A percentile compares a stretch with the other conserved stretches of the same genome.
phyloP scores from a whole-genome alignment of 208 protist genomes.

The Acanthamoeba triangularis region DNA sequence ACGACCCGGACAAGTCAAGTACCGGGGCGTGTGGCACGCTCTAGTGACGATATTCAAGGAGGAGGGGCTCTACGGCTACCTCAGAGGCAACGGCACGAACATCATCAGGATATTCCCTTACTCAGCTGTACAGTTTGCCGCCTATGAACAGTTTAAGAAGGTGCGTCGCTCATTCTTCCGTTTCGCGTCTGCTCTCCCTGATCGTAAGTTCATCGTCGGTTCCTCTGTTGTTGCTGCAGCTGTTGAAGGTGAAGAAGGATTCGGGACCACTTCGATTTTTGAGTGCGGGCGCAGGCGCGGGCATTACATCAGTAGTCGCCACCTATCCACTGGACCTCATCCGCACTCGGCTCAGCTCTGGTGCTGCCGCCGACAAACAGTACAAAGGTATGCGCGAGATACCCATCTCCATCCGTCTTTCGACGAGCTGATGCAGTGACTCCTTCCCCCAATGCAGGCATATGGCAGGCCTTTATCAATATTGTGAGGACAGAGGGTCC shows the following conservation, averaged over 20 bases:
- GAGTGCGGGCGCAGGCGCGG: conserved; percentile 94
- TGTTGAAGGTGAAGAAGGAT: conserved; percentile 72
- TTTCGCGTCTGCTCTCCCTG: neutral
- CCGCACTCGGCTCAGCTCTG: conserved; percentile 93
- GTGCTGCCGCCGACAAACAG: conserved; percentile 87
- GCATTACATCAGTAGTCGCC: conserved; percentile 94
- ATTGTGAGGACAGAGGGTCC: conserved; percentile 58
- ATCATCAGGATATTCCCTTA: conserved; percentile 97
- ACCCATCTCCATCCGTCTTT: no score
- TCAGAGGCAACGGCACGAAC: conserved; percentile 97
- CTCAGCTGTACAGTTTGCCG: conserved; percentile 95
- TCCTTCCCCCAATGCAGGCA: neutral
- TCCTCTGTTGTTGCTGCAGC: conserved; percentile 42
- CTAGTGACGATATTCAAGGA: conserved; percentile 92
- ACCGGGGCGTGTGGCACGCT: conserved; percentile 86
- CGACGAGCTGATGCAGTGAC: neutral
- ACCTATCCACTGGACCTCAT: conserved; percentile 97
- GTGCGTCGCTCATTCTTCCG: conserved; percentile 67
- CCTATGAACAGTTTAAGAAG: conserved; percentile 96
- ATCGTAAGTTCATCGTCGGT: no score
- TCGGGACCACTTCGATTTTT: conserved; percentile 74
- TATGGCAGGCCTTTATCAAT: conserved; percentile 64
- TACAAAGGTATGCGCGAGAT: neutral
- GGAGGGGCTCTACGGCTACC: conserved; percentile 94
- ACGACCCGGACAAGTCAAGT: conserved; percentile 57